phyloP scores from a whole-genome alignment of 306 rosid genomes.

The Ceratonia siliqua region DNA sequence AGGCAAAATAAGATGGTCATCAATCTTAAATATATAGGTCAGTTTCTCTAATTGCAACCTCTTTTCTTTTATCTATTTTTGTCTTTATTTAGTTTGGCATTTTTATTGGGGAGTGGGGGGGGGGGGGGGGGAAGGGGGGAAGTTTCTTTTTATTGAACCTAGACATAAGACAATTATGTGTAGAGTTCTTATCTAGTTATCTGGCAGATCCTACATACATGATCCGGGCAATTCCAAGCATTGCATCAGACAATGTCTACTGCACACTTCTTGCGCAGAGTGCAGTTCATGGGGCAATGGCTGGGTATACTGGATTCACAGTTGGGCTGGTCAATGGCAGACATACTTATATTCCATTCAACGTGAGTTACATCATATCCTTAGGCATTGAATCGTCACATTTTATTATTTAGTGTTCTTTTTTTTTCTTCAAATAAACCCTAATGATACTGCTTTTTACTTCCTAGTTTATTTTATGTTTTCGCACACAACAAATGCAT shows the following conservation, averaged over 20 bases:
- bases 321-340: slow-evolving; percentile 83
- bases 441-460: slow-evolving; percentile 17
- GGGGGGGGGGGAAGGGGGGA: too few relatives aligned
- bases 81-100: slow-evolving; percentile 1
- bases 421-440: too few relatives aligned
- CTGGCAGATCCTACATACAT: slow-evolving; percentile 89
- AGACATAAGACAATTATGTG: slow-evolving; percentile 14
- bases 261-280: slow-evolving; percentile 92
- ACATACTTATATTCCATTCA: slow-evolving; percentile 81
- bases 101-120: not conserved
- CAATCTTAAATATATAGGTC: slow-evolving; percentile 85
- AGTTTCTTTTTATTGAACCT: not conserved
- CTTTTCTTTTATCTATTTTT: slow-evolving; percentile 20
- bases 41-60: slow-evolving; percentile 25
- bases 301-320: slow-evolving; percentile 84
- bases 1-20: slow-evolving; percentile 47
- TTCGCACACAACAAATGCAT: slow-evolving; percentile 11
- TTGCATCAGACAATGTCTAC: slow-evolving; percentile 88
- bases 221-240: slow-evolving; percentile 90
- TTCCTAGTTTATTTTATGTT: slow-evolving; percentile 13
- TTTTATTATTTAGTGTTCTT: not conserved
- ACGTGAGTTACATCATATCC: slow-evolving; percentile 45
- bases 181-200: slow-evolving; percentile 24
- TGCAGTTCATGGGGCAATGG: slow-evolving; percentile 95
- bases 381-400: not conserved